These are phyloP conservation scores for Coniella vitis DNA, from an alignment of 2,329 filamentous ascomycete genomes.

Conservation along the genomic window DNA sequence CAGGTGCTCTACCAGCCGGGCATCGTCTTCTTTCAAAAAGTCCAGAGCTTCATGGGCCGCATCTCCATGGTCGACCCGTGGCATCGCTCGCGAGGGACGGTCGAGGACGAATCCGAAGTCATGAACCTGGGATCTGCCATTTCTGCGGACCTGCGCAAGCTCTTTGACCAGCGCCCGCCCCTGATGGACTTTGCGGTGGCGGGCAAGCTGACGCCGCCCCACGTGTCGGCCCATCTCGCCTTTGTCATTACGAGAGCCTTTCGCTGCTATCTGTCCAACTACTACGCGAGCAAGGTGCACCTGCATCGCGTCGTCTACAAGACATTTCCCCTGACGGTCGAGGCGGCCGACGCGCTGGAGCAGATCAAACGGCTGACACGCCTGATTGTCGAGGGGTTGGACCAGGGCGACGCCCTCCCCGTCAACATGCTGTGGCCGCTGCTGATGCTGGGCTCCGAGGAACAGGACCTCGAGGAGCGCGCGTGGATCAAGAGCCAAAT, in stretches of 20 bases:
- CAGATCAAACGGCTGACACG: slow-evolving; percentile 41
- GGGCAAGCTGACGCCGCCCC: slow-evolving; percentile 40
- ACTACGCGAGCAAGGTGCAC: slow-evolving; percentile 48
- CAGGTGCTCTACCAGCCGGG: slow-evolving; percentile 49
- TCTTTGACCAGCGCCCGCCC: slow-evolving; percentile 44
- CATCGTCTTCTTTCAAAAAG: slow-evolving; percentile 50
- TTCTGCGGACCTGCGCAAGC: slow-evolving; percentile 38
- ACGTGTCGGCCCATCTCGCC: slow-evolving; percentile 42
- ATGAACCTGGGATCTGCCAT: slow-evolving; percentile 48
- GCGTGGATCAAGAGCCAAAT: slow-evolving; percentile 46
- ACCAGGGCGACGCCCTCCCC: slow-evolving; percentile 39
- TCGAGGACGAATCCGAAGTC: slow-evolving; percentile 51
- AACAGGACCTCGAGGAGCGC: slow-evolving; percentile 40
- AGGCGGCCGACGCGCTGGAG: slow-evolving; percentile 39
- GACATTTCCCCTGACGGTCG: slow-evolving; percentile 43
- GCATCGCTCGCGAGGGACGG: slow-evolving; percentile 48
- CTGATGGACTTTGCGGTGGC: slow-evolving; percentile 51
- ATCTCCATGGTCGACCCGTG: slow-evolving; percentile 51
- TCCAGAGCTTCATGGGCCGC: slow-evolving; percentile 50
- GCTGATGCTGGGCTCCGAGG: slow-evolving; percentile 49
- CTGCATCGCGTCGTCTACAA: slow-evolving; percentile 52
- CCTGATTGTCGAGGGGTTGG: slow-evolving; percentile 35
- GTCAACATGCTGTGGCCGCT: slow-evolving; percentile 53
- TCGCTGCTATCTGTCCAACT: slow-evolving; percentile 49
- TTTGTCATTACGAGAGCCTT: slow-evolving; percentile 46